Base-by-base conservation (phyloP, 805 yeast genomes). In the Yamadazyma scolyti region DNA sequence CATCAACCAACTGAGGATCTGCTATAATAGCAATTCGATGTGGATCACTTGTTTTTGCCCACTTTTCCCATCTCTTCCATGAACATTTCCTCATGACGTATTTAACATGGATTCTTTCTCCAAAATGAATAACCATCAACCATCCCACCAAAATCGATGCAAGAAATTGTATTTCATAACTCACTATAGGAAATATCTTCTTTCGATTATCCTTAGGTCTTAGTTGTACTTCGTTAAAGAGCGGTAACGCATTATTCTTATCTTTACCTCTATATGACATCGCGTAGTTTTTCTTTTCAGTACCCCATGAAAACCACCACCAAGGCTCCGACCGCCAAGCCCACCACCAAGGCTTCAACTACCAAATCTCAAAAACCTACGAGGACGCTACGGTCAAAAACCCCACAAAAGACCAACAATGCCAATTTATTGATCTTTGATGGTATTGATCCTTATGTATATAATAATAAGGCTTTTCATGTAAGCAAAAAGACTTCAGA, bases 1-100 rank as follows among this genome's bases (percentile, higher is more conserved):
- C 82, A 50, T 93, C 99, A 47, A 93, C 82, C 25, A 93, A 68
- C 54, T 93, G 99, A 0, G 98, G 98, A 51, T 93, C 99, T 0
- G 97, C 97, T 20, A 86, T 68, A 9, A 93, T 17, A 2, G 58
- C 62, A 5, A 83, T 65, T 34, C 75, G 54, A 46, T 75, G 76
- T 2, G 75, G 70, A 8, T 19, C 14, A 8, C 20, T 13, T 8
- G 24, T 1, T 37, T 39, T 2, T 54, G 80, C 87, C 89, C 90
- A 82, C 0, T 51, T 52, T 2, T 56, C 46, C 96, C 96, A 88
- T 1, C 52, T 55, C 2, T 56, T 43, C 96, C 96, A 88, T 4
- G 56, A 43, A 32, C 69, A 64, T 19, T 37, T 39, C 2, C 33
- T 37, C 13, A 60, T 39, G 8, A 53, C 49, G 23, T 31, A 38